These are phyloP conservation scores for Singerocomus inundabilis DNA, from an alignment of 1,284 basidiomycete species.

Conservation along the genomic window DNA sequence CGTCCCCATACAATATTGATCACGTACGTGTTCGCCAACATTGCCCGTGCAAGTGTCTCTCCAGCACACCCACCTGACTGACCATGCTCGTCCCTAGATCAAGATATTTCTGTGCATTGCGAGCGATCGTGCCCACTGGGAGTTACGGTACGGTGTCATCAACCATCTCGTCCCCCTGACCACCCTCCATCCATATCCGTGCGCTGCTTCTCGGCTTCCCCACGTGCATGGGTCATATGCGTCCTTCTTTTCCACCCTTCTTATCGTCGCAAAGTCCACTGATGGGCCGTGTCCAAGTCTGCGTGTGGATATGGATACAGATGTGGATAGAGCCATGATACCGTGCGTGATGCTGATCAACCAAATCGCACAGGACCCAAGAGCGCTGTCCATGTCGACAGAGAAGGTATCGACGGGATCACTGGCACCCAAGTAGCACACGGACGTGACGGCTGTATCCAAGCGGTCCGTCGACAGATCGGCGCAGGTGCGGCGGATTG, in stretches of 20 bases:
- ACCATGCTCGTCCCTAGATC: conserved; percentile 58
- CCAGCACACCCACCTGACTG: conserved; percentile 31
- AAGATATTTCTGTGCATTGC: conserved; percentile 60
- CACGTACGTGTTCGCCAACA: conserved; percentile 42
- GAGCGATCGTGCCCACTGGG: conserved; percentile 62
- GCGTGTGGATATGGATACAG: no score
- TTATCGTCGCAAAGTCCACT: conserved; percentile 22
- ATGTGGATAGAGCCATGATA: neutral
- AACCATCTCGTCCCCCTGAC: neutral
- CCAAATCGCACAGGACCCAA: conserved; percentile 47
- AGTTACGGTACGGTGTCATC: conserved; percentile 63
- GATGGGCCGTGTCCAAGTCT: neutral
- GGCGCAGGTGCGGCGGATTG: conserved; percentile 71
- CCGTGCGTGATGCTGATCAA: conserved; percentile 3
- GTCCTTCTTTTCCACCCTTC: neutral
- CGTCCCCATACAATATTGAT: conserved; percentile 1
- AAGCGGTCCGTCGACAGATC: no score
- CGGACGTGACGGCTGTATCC: conserved; percentile 54
- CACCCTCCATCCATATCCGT: conserved; percentile 16
- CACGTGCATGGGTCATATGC: conserved; percentile 3
- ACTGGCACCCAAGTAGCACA: conserved; percentile 60
- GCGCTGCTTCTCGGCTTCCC: neutral
- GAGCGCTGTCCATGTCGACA: conserved; percentile 44
- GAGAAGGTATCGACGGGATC: conserved; percentile 55
- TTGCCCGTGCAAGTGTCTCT: conserved; percentile 59